Evolutionary conservation across 805 yeast genomes (phyloP).

Genomic region (Starmerella etchellsii): DNA sequence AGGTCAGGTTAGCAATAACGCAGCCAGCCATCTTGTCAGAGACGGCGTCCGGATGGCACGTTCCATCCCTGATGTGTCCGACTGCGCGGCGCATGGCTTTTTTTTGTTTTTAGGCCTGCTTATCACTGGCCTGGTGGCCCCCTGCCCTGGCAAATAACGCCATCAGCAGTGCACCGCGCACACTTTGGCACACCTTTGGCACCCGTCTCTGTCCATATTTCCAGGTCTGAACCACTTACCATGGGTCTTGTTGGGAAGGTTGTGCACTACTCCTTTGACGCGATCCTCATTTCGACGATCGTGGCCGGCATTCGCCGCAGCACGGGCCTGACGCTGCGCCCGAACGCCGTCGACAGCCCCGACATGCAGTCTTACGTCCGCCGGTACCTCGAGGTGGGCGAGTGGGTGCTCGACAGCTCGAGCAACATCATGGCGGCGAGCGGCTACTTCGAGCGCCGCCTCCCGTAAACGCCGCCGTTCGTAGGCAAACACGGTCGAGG

Average conservation of each 20-base stretch:
- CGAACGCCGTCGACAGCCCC: conserved; percentile 37
- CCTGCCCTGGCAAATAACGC: too few relatives aligned
- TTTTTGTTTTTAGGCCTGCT: not conserved
- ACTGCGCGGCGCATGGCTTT: conserved; percentile 3
- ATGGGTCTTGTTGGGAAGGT: conserved; percentile 41
- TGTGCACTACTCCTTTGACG: conserved; percentile 63
- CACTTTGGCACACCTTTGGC: too few relatives aligned
- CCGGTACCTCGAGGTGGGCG: conserved; percentile 76
- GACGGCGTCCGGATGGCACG: conserved; percentile 27
- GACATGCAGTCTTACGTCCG: conserved; percentile 33
- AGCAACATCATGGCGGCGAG: conserved; percentile 61
- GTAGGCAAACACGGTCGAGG: too few relatives aligned
- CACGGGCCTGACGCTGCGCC: conserved; percentile 57
- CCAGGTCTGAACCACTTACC: too few relatives aligned
- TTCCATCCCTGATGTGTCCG: conserved; percentile 5
- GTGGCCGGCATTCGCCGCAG: conserved; percentile 77
- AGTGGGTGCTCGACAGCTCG: conserved; percentile 58
- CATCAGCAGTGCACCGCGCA: too few relatives aligned
- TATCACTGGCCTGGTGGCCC: too few relatives aligned
- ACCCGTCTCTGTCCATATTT: too few relatives aligned
- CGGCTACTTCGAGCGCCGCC: conserved; percentile 44
- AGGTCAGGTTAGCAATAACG: conserved; percentile 27
- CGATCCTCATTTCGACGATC: conserved; percentile 64
- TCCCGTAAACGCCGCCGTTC: conserved; percentile 10
- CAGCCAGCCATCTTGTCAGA: conserved; percentile 23